These are phyloP conservation scores for Entomophthora muscae DNA, from an alignment of 371 early-diverging fungal genomes.

Conservation along the genomic window DNA sequence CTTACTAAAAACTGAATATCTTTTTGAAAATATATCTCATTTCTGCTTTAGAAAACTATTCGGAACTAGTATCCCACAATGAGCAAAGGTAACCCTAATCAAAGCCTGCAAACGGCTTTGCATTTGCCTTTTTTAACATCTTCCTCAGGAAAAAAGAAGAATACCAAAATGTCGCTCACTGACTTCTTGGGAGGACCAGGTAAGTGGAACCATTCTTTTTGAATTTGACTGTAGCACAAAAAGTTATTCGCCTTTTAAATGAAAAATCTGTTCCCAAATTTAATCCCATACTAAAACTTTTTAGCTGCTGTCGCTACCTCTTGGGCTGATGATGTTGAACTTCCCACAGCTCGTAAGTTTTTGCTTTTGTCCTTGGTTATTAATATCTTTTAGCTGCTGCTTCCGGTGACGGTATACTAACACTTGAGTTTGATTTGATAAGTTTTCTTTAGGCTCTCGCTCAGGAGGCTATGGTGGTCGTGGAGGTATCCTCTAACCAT, in stretches of 20 bases:
- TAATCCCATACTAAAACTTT: not conserved
- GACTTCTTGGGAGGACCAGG: slow-evolving; percentile 56
- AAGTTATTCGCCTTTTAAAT: not conserved
- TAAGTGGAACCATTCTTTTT: slow-evolving; percentile 17
- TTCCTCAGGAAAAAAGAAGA: slow-evolving; percentile 38
- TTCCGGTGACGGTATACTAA: slow-evolving; percentile 17
- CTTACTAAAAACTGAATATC: too few species aligned
- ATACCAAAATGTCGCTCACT: slow-evolving; percentile 53
- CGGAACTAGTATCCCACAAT: too few species aligned
- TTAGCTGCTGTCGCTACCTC: slow-evolving; percentile 31
- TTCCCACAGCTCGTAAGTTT: slow-evolving; percentile 76
- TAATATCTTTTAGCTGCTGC: slow-evolving; percentile 14
- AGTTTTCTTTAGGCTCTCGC: slow-evolving; percentile 6
- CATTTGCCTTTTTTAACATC: not conserved
- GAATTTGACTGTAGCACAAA: not conserved
- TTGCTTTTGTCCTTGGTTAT: slow-evolving; percentile 4
- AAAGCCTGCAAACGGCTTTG: too few species aligned
- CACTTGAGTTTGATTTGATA: slow-evolving; percentile 7
- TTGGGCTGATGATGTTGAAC: slow-evolving; percentile 88
- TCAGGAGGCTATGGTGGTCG: slow-evolving; percentile 9
- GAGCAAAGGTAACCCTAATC: too few species aligned
- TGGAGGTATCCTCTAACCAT: slow-evolving; percentile 17
- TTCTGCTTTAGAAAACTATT: too few species aligned
- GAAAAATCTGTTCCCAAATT: not conserved
- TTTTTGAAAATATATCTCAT: too few species aligned